These are phyloP conservation scores for Hordeum vulgare DNA, from an alignment of 176 grass and related monocot genomes.

Conservation along the genomic window MorexV3_pseudomolecules_assembly NC_058520.1:572214174-572214673, in stretches of 20 bases:
- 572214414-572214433: neutral
- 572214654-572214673: too few species aligned
- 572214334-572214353: neutral
- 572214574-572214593: neutral
- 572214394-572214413: neutral
- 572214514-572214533: too few species aligned
- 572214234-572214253: neutral
- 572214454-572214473: neutral
- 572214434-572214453: neutral
- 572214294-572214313: neutral
- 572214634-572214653: neutral
- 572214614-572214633: neutral
- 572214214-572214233: neutral
- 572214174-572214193: constrained; percentile 15
- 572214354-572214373: neutral
- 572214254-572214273: constrained; percentile 20
- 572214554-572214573: neutral
- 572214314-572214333: neutral
- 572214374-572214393: neutral
- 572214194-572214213: constrained; percentile 32
- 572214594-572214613: neutral
- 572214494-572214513: too few species aligned
- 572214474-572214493: too few species aligned
- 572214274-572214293: constrained; percentile 18
- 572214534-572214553: too few species aligned